phyloP scores from a whole-genome alignment of 2,329 filamentous ascomycete species.

The Cephalotrichum gorgonifer region DNA sequence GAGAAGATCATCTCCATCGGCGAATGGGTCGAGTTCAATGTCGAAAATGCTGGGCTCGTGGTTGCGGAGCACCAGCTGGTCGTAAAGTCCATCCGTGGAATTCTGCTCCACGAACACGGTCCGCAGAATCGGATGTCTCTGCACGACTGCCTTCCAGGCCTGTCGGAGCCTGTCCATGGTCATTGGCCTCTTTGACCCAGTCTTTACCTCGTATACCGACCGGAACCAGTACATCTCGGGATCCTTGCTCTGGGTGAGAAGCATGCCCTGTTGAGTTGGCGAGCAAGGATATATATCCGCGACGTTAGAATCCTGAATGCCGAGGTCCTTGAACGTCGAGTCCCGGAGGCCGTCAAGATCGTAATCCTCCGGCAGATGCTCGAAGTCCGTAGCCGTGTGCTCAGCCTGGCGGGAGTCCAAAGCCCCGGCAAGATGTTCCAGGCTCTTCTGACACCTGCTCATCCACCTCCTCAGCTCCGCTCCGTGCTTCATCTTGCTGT shows the following conservation, averaged over 20 bases:
- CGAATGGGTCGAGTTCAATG: neutral
- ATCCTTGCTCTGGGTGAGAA: conserved; percentile 18
- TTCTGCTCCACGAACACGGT: conserved; percentile 32
- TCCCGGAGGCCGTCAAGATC: conserved; percentile 28
- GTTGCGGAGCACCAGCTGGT: conserved; percentile 32
- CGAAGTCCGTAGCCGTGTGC: conserved; percentile 19
- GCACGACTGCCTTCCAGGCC: neutral
- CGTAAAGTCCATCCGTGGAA: conserved; percentile 32
- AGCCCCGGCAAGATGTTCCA: conserved; percentile 26
- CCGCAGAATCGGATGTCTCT: conserved; percentile 24
- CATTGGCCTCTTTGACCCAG: neutral
- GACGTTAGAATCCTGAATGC: conserved; percentile 21
- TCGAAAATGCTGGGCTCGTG: conserved; percentile 30
- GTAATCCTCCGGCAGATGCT: conserved; percentile 28
- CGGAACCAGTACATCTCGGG: neutral
- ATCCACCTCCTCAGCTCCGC: conserved; percentile 31
- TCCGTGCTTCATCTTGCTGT: conserved; percentile 23
- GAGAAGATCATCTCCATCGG: neutral
- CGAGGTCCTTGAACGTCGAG: conserved; percentile 23
- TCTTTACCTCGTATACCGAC: neutral
- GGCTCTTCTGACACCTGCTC: conserved; percentile 26
- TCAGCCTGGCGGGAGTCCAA: conserved; percentile 15
- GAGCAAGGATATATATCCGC: conserved; percentile 25
- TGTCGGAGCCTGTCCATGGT: neutral
- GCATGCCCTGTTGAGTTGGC: conserved; percentile 24